phyloP scores from a whole-genome alignment of 192 early-diverging fungal species.

The Mortierella hygrophila region DNA sequence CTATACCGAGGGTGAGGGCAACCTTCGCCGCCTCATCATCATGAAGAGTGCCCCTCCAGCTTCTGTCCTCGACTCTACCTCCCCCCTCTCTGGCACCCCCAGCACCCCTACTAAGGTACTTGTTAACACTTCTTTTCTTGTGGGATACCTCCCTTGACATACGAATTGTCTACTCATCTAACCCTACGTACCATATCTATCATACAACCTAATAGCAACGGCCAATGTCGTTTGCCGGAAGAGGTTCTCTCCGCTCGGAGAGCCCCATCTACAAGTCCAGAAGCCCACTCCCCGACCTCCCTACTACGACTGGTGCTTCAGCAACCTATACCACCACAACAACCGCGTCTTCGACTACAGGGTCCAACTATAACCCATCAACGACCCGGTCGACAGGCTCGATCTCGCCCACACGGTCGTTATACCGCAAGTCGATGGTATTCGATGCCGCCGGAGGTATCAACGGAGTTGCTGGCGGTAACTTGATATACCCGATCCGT shows the following conservation, averaged over 20 bases:
- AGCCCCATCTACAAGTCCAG: constrained; percentile 47
- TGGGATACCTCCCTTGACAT: not conserved
- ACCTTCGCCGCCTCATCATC: constrained; percentile 60
- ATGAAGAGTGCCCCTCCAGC: constrained; percentile 42
- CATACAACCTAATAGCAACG: constrained; percentile 28
- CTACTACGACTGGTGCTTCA: not conserved
- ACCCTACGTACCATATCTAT: not conserved
- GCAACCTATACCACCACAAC: constrained; percentile 12
- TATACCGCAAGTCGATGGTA: constrained; percentile 65
- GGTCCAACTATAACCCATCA: constrained; percentile 48
- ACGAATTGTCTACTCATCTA: not conserved
- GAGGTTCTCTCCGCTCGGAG: constrained; percentile 44
- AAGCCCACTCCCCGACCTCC: constrained; percentile 33
- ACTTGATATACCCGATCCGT: constrained; percentile 75
- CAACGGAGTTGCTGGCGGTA: constrained; percentile 15
- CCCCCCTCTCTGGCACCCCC: not conserved
- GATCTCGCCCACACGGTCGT: constrained; percentile 64
- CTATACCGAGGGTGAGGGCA: constrained; percentile 63
- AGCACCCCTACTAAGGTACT: constrained; percentile 39
- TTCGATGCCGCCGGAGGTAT: constrained; percentile 59
- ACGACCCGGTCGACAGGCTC: constrained; percentile 47
- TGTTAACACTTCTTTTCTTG: not conserved
- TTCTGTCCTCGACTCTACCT: constrained; percentile 12
- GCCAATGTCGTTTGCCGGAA: constrained; percentile 52
- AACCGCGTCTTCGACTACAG: not conserved